These are phyloP conservation scores for Mycena rosella DNA, from an alignment of 768 basidiomycete species.

Conservation along the genomic window DNA sequence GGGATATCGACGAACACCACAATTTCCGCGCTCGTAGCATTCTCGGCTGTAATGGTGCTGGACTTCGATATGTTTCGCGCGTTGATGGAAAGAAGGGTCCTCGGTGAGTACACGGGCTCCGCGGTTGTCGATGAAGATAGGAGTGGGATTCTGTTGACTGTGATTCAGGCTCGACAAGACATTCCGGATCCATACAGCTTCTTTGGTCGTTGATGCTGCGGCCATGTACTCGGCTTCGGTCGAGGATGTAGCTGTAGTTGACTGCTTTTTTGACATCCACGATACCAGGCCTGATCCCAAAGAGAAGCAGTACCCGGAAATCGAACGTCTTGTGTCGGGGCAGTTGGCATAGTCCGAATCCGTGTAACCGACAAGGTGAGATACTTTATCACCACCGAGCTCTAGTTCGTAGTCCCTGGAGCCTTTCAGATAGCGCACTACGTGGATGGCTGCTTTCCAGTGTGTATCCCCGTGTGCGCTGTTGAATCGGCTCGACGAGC, in stretches of 20 bases:
- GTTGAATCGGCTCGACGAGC: constrained; percentile 32
- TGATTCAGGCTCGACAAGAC: neutral
- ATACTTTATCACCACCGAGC: neutral
- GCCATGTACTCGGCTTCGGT: constrained; percentile 62
- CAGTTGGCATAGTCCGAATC: constrained; percentile 46
- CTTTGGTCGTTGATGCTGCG: constrained; percentile 4
- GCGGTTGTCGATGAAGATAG: constrained; percentile 12
- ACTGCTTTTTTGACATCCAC: constrained; percentile 52
- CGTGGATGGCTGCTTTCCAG: constrained; percentile 52
- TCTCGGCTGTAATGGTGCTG: constrained; percentile 27
- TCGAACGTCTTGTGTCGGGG: constrained; percentile 35
- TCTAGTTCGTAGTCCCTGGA: constrained; percentile 36
- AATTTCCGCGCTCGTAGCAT: constrained; percentile 7
- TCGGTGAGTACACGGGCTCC: constrained; percentile 7
- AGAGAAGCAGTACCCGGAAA: constrained; percentile 36
- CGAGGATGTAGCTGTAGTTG: constrained; percentile 45
- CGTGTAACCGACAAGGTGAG: constrained; percentile 4
- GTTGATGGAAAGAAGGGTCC: constrained; percentile 12
- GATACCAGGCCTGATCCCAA: constrained; percentile 43
- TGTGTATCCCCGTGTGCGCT: constrained; percentile 45
- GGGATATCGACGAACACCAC: constrained; percentile 42
- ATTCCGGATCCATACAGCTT: constrained; percentile 11
- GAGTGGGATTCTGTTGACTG: neutral
- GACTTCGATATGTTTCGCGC: constrained; percentile 24
- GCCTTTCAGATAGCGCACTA: constrained; percentile 53